These are phyloP conservation scores for Epithemia pelagica DNA, from an alignment of 108 stramenopile genomes.

Conservation along the genomic window DNA sequence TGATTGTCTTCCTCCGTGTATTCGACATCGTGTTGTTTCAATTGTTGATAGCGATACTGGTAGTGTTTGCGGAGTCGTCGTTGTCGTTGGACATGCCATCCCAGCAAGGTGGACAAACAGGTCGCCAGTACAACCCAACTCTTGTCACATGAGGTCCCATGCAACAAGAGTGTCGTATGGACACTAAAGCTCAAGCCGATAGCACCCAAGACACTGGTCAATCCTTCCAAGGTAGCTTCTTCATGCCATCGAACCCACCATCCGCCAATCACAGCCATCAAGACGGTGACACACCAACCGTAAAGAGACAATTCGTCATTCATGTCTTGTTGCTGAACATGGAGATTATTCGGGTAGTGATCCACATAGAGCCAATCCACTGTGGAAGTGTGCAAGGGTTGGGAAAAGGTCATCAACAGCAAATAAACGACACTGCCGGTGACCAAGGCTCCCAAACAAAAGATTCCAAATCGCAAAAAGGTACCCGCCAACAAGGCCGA, in stretches of 20 bases:
- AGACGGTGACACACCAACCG: background rate
- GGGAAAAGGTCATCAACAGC: background rate
- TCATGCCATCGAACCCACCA: background rate
- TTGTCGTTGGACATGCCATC: background rate
- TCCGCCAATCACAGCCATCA: background rate
- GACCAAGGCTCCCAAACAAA: background rate
- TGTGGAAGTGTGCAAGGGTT: background rate
- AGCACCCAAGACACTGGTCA: background rate
- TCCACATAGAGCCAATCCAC: too few species aligned
- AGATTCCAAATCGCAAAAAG: constrained; percentile 5
- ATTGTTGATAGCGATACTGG: background rate
- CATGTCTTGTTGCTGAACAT: background rate
- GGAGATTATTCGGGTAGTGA: background rate
- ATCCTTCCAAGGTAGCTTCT: background rate
- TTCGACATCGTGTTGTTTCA: background rate
- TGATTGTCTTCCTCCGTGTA: background rate
- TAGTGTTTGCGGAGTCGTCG: background rate
- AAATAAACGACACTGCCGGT: background rate
- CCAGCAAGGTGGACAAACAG: background rate
- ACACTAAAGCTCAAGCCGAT: background rate
- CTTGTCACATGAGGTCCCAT: background rate
- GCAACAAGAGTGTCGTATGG: constrained; percentile 1
- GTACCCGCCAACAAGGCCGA: constrained; percentile 1
- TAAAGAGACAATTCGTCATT: background rate
- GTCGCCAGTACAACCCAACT: background rate